Evolutionary conservation across 2,329 filamentous ascomycete species (phyloP).

Genomic region (Pestalotiopsis fici): DNA sequence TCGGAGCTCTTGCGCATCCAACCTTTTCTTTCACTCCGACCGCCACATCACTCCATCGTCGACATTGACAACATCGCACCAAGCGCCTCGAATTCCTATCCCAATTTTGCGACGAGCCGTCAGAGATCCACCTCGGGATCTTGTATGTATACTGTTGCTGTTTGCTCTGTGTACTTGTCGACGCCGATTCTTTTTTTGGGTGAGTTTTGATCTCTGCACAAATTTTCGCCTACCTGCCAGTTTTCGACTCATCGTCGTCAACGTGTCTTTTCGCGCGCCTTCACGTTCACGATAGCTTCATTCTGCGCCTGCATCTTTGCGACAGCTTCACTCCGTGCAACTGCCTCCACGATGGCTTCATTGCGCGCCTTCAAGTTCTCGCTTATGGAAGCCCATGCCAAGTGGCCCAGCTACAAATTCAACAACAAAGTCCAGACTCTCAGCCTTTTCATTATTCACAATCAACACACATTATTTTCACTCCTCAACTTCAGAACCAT

Average conservation of each 20-base stretch:
- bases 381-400: not conserved
- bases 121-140: conserved; percentile 26
- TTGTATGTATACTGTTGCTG: conserved; percentile 42
- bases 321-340: not conserved
- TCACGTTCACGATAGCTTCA: not conserved
- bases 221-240: not conserved
- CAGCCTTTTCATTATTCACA: conserved; percentile 4
- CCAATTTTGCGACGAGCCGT: conserved; percentile 20
- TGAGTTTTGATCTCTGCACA: conserved; percentile 14
- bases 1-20: not conserved
- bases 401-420: not conserved
- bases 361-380: not conserved
- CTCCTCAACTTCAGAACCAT: conserved; percentile 6
- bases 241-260: not conserved
- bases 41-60: not conserved
- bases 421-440: not conserved
- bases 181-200: conserved; percentile 23
- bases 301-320: not conserved
- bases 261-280: not conserved
- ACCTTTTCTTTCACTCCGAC: not conserved
- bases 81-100: conserved; percentile 8
- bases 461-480: not conserved
- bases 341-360: not conserved
- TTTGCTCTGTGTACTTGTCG: conserved; percentile 31
- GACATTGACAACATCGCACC: not conserved